Evolutionary conservation across 371 early-diverging fungal genomes (phyloP).

Genomic region (Mortierella sp.): DNA sequence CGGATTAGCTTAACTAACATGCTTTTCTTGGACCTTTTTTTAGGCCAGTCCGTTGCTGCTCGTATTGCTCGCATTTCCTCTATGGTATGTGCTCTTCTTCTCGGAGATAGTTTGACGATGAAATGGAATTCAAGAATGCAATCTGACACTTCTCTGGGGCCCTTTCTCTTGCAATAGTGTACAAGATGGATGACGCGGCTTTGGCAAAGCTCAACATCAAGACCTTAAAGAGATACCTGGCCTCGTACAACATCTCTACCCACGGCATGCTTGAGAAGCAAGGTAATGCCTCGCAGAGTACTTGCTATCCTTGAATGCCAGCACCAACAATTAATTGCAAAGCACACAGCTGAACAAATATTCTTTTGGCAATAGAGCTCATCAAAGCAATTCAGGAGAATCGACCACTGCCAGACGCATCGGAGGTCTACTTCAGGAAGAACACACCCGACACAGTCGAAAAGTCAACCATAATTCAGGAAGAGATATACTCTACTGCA

Average conservation of each 20-base stretch:
- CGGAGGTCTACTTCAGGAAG: constrained; percentile 40
- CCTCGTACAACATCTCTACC: constrained; percentile 41
- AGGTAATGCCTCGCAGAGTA: constrained; percentile 17
- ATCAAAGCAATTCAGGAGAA: constrained; percentile 41
- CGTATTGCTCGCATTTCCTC: constrained; percentile 45
- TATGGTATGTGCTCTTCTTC: constrained; percentile 19
- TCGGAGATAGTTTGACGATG: background rate
- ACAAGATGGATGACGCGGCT: constrained; percentile 29
- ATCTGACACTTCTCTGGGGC: background rate
- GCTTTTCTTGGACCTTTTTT: background rate
- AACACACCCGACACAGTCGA: constrained; percentile 42
- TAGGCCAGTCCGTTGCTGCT: constrained; percentile 44
- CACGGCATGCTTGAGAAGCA: constrained; percentile 38
- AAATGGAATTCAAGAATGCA: background rate
- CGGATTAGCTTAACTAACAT: no score
- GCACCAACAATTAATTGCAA: background rate
- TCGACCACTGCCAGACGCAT: constrained; percentile 29
- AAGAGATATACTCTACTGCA: constrained; percentile 17
- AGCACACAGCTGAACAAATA: background rate
- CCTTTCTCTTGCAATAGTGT: constrained; percentile 15
- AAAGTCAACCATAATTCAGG: constrained; percentile 15
- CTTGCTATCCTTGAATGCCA: background rate
- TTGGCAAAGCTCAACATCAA: constrained; percentile 38
- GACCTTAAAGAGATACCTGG: constrained; percentile 47
- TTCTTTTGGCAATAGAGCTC: constrained; percentile 22